Conservation (phyloP, 1,284 basidiomycete species). For the Sporisorium graminicola region DNA sequence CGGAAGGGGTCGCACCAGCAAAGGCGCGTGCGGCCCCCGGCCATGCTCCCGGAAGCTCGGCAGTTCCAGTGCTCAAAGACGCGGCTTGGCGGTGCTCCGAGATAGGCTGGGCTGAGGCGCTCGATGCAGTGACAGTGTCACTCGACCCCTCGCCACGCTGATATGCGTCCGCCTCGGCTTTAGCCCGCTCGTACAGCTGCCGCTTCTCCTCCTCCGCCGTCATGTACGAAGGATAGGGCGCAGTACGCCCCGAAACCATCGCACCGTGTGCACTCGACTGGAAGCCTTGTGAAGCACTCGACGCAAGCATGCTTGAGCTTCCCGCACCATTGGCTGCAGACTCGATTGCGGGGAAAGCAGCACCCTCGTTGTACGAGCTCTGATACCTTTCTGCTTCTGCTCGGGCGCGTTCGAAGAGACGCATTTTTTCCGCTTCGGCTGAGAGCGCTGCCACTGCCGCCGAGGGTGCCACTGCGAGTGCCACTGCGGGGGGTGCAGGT, state of each 20-base stretch:
- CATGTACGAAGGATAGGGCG: conserved; percentile 49
- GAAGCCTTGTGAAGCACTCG: conserved; percentile 5
- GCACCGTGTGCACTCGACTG: conserved; percentile 7
- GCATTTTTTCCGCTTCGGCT: conserved; percentile 58
- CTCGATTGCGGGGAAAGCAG: conserved; percentile 28
- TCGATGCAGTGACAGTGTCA: background rate
- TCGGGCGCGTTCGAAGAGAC: conserved; percentile 59
- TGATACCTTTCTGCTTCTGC: conserved; percentile 61
- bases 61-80: conserved; percentile 21
- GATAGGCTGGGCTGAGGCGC: background rate
- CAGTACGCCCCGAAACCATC: conserved; percentile 36
- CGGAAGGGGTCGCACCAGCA: background rate
- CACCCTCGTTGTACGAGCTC: conserved; percentile 38
- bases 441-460: conserved; percentile 17
- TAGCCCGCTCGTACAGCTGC: conserved; percentile 56
- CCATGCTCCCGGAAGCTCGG: conserved; percentile 21
- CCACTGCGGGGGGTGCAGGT: background rate
- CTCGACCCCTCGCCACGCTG: conserved; percentile 33
- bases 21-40: conserved; percentile 8
- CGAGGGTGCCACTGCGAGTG: background rate
- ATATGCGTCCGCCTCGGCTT: conserved; percentile 50
- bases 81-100: conserved; percentile 18
- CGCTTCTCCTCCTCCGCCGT: conserved; percentile 62
- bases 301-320: background rate
- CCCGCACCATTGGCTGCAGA: background rate